Percentiles rank a stretch among this genome's conserved stretches.
Evolutionary conservation across 2,329 filamentous ascomycete species (phyloP).

Genomic region (Colletotrichum sp.): DNA sequence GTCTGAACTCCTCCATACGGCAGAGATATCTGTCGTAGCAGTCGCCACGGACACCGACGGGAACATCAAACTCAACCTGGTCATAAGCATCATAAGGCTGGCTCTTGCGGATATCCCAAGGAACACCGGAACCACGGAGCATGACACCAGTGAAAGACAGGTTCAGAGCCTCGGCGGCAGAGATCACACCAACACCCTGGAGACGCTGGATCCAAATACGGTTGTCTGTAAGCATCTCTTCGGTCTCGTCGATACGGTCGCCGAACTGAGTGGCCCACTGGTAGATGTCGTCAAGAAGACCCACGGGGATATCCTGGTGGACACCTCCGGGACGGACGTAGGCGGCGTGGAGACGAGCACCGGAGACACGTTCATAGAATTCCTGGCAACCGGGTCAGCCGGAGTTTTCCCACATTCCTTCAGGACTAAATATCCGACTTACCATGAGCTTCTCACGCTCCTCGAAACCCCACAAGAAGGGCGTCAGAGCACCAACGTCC

Average conservation of each 20-base stretch:
- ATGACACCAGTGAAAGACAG: slow-evolving; percentile 97
- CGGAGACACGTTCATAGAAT: slow-evolving; percentile 99
- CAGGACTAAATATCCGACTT: slow-evolving; percentile 36
- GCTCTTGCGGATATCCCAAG: slow-evolving; percentile 96
- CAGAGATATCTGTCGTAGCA: slow-evolving; percentile 99
- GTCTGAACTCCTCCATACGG: slow-evolving; percentile 99
- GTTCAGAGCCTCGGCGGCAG: slow-evolving; percentile 93
- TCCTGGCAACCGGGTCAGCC: slow-evolving; percentile 63
- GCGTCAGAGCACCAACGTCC: slow-evolving; percentile 97
- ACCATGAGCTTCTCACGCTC: slow-evolving; percentile 99
- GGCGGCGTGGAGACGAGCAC: slow-evolving; percentile 94
- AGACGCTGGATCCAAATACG: slow-evolving; percentile 98
- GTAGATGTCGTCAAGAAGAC: slow-evolving; percentile 97
- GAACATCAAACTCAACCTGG: slow-evolving; percentile 97
- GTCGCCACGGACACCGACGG: slow-evolving; percentile 95
- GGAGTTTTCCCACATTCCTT: background rate
- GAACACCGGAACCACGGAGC: slow-evolving; percentile 94
- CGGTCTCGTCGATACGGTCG: slow-evolving; percentile 97
- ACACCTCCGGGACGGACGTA: slow-evolving; percentile 97
- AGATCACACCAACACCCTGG: slow-evolving; percentile 88
- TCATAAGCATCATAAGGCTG: slow-evolving; percentile 98
- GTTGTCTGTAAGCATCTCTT: slow-evolving; percentile 98
- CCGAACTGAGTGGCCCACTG: slow-evolving; percentile 99
- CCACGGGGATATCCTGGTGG: slow-evolving; percentile 91
- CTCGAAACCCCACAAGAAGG: slow-evolving; percentile 99